Conservation (phyloP, 179 eudicot species). For the Sideroxylon spinosum region DNA sequence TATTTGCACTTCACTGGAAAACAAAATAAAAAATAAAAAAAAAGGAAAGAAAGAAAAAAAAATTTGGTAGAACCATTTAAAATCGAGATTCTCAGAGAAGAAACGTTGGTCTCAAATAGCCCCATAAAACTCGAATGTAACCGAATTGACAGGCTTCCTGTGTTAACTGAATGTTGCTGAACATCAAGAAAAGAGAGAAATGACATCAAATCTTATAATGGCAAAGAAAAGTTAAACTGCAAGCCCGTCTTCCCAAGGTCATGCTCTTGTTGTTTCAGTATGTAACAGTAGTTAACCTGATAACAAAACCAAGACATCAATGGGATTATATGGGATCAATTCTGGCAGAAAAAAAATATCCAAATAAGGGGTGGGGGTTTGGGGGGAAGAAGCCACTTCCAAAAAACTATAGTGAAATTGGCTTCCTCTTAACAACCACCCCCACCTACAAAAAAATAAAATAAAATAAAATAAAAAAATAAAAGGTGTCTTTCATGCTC, state of each 20-base stretch:
- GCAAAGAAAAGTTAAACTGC: slow-evolving; percentile 85
- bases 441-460: no score
- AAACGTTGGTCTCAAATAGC: slow-evolving; percentile 2
- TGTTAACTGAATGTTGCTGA: neutral
- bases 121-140: neutral
- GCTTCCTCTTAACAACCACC: no score
- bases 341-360: neutral
- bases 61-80: neutral
- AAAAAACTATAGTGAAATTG: neutral
- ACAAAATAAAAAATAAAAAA: no score
- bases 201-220: slow-evolving; percentile 30
- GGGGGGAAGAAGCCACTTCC: neutral
- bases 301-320: slow-evolving; percentile 9
- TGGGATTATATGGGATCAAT: neutral
- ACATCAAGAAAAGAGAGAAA: neutral
- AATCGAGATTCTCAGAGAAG: neutral
- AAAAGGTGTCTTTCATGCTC: neutral
- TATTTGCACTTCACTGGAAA: no score
- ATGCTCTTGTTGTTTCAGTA: slow-evolving; percentile 62
- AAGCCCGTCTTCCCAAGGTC: slow-evolving; percentile 83
- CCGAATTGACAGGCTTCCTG: neutral
- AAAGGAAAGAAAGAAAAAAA: no score
- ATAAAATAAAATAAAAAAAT: neutral
- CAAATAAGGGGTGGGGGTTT: neutral
- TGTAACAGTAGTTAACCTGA: slow-evolving; percentile 82